Conservation (phyloP, 345 rosid species). For the Euphorbia tirucalli region DNA sequence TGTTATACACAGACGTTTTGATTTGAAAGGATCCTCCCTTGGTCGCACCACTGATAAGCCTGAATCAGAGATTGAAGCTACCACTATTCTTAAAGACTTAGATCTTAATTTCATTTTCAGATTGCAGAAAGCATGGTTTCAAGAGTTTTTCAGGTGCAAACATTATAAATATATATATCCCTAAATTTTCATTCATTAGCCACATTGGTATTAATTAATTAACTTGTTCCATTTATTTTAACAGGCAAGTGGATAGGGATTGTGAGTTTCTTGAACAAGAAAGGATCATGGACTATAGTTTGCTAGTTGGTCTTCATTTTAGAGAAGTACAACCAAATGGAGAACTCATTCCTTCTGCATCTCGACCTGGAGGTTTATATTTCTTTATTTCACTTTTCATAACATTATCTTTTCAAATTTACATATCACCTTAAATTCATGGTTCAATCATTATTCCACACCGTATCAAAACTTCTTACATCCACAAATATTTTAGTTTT, state of each 20-base stretch:
- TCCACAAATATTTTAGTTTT: no score
- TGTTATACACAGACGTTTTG: slow-evolving; percentile 73
- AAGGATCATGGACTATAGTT: slow-evolving; percentile 96
- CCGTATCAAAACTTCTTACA: no score
- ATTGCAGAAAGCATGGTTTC: slow-evolving; percentile 80
- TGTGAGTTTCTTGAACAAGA: slow-evolving; percentile 93
- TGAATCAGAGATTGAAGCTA: slow-evolving; percentile 68
- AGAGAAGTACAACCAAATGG: slow-evolving; percentile 62
- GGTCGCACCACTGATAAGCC: slow-evolving; percentile 88
- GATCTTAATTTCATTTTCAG: slow-evolving; percentile 83
- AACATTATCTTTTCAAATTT: no score
- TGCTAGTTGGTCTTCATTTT: slow-evolving; percentile 88
- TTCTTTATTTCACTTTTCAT: slow-evolving; percentile 3
- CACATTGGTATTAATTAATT: no score
- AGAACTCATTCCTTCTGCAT: slow-evolving; percentile 67
- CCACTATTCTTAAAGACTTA: slow-evolving; percentile 83
- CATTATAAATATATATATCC: no score
- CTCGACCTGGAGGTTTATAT: slow-evolving; percentile 23
- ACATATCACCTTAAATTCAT: background rate
- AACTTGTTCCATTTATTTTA: slow-evolving; percentile 10
- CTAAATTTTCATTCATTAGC: background rate
- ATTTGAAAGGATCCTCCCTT: slow-evolving; percentile 90
- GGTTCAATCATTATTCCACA: no score
- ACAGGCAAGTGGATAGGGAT: slow-evolving; percentile 87
- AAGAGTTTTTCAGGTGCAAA: slow-evolving; percentile 71